Percentiles rank a stretch among this genome's conserved stretches.
phyloP scores from a whole-genome alignment of 495 filamentous ascomycete genomes.

The Neurospora sp. region DNA sequence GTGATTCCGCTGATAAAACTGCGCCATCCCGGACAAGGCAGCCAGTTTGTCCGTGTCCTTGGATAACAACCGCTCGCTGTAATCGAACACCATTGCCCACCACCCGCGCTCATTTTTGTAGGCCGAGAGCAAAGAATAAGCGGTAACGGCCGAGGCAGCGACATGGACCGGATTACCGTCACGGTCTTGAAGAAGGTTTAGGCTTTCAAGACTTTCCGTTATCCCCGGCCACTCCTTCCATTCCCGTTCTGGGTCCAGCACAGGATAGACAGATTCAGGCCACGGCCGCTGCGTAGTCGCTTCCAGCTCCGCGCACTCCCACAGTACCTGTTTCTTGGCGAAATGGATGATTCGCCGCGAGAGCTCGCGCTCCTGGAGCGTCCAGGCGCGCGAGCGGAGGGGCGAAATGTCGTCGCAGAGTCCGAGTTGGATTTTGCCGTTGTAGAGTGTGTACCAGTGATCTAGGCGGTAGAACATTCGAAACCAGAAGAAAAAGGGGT shows the following conservation, averaged over 20 bases:
- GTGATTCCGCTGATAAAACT: background rate
- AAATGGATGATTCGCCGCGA: background rate
- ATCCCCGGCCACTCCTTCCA: background rate
- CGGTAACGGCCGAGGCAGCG: background rate
- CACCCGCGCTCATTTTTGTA: accelerated
- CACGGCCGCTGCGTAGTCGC: background rate
- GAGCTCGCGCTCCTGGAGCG: background rate
- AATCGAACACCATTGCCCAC: background rate
- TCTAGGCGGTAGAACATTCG: background rate
- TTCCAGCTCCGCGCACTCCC: background rate
- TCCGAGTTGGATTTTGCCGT: background rate
- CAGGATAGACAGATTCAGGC: background rate
- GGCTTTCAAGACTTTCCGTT: background rate
- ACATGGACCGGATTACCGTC: background rate
- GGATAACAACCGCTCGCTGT: background rate
- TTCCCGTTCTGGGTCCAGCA: too few species aligned
- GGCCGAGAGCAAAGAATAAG: background rate
- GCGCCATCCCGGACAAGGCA: background rate
- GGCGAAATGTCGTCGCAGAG: background rate
- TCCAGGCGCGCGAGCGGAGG: background rate
- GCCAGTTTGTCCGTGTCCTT: background rate
- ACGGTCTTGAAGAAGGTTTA: background rate
- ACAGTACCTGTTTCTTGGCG: background rate
- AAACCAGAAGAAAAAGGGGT: background rate
- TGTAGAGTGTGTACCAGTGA: background rate